These are phyloP conservation scores for Vitis rotundifolia DNA, from an alignment of 164 flowering plant species.

Conservation along the genomic window DNA sequence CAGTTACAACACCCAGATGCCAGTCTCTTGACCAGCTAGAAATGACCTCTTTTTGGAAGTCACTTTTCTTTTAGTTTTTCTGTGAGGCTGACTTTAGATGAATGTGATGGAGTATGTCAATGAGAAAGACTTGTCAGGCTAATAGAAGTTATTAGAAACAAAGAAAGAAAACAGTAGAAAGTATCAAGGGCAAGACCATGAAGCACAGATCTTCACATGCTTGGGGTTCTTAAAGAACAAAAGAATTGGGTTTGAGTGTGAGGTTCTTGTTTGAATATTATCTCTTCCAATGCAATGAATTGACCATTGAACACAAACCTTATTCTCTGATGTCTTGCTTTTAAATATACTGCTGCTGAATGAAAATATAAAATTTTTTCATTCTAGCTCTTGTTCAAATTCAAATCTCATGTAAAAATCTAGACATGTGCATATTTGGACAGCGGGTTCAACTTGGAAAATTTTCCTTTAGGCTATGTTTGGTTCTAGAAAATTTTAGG, in stretches of 20 bases:
- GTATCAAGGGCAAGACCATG: not conserved
- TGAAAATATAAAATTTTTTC: no score
- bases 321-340: not conserved
- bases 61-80: slow-evolving; percentile 6
- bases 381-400: no score
- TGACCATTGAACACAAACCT: not conserved
- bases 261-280: not conserved
- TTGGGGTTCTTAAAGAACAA: not conserved
- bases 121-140: not conserved
- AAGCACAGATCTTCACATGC: not conserved
- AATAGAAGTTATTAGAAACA: not conserved
- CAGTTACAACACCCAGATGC: slow-evolving; percentile 12
- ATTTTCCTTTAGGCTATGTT: not conserved
- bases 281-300: not conserved
- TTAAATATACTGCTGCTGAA: not conserved
- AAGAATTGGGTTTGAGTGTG: not conserved
- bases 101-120: not conserved
- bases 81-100: slow-evolving; percentile 7
- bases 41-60: not conserved
- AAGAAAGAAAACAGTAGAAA: not conserved
- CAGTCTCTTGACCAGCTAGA: slow-evolving; percentile 7
- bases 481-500: no score
- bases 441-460: not conserved
- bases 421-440: not conserved
- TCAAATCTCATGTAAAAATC: no score